Conservation (phyloP, 1,284 basidiomycete genomes). For the Cystobasidiaceae sp. region DNA sequence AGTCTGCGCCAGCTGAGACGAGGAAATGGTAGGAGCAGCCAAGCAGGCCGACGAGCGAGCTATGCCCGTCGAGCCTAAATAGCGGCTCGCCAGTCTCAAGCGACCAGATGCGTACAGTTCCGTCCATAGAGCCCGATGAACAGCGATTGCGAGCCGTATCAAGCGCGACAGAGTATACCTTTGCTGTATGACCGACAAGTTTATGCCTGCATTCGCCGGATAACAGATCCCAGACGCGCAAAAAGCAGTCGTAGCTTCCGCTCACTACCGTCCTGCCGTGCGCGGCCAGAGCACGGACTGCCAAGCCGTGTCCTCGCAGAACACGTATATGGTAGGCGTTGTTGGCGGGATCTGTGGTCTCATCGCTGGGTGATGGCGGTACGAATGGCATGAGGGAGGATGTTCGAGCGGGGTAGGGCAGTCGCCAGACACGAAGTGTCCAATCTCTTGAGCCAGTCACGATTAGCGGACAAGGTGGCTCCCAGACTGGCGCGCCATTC, state of each 20-base stretch:
- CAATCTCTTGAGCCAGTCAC: constrained; percentile 91
- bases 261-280: constrained; percentile 81
- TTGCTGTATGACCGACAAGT: constrained; percentile 79
- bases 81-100: constrained; percentile 70
- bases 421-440: constrained; percentile 74
- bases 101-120: constrained; percentile 75
- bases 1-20: constrained; percentile 89
- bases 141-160: constrained; percentile 63
- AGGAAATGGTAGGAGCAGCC: constrained; percentile 69
- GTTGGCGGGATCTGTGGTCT: constrained; percentile 33
- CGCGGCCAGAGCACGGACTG: constrained; percentile 85
- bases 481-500: constrained; percentile 48
- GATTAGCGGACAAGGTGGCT: constrained; percentile 61
- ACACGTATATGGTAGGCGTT: constrained; percentile 85
- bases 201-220: constrained; percentile 77
- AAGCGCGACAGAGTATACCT: constrained; percentile 73
- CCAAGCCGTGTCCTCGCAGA: constrained; percentile 80
- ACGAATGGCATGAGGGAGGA: constrained; percentile 33
- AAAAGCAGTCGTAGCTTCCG: constrained; percentile 90
- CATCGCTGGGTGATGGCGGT: constrained; percentile 24
- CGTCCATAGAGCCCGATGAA: constrained; percentile 93
- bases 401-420: constrained; percentile 7
- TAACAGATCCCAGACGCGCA: constrained; percentile 89
- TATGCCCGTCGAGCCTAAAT: constrained; percentile 57
- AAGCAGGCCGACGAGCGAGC: constrained; percentile 44